Evolutionary conservation across 2,329 filamentous ascomycete species (phyloP).

Genomic region (Monosporascus sp.): DNA sequence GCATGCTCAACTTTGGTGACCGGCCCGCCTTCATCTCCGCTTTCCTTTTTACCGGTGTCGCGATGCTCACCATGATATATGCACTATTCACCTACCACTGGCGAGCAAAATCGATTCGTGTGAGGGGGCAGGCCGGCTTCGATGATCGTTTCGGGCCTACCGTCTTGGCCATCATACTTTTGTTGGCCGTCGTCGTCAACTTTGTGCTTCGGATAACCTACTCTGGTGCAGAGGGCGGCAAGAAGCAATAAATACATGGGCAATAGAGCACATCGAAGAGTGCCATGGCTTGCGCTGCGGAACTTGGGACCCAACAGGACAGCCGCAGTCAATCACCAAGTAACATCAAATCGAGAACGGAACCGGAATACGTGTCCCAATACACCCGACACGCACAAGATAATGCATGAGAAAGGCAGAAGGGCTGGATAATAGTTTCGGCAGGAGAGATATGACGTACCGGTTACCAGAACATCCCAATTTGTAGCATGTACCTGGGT

Average conservation of each 20-base stretch:
- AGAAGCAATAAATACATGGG: slow-evolving; percentile 18
- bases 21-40: slow-evolving; percentile 89
- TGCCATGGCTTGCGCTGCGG: too few relatives aligned
- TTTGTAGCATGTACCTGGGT: slow-evolving; percentile 11
- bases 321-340: too few relatives aligned
- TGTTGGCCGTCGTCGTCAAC: slow-evolving; percentile 91
- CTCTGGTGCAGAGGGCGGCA: slow-evolving; percentile 29
- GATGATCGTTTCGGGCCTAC: slow-evolving; percentile 95
- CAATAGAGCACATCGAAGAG: too few relatives aligned
- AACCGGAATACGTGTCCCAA: too few relatives aligned
- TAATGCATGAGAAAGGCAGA: too few relatives aligned
- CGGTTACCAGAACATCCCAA: too few relatives aligned
- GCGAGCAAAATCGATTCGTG: slow-evolving; percentile 87
- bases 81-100: slow-evolving; percentile 95
- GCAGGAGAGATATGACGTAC: too few relatives aligned
- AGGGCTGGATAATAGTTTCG: too few relatives aligned
- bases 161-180: slow-evolving; percentile 76
- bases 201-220: slow-evolving; percentile 75
- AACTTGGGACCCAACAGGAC: too few relatives aligned
- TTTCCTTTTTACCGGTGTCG: slow-evolving; percentile 88
- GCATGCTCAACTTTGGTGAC: slow-evolving; percentile 97
- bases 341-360: too few relatives aligned
- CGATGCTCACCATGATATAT: slow-evolving; percentile 93
- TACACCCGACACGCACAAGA: too few relatives aligned
- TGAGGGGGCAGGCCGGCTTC: slow-evolving; percentile 89